Base-by-base conservation (phyloP, 208 protist species). In the Vickermania ingenoplastis region DNA sequence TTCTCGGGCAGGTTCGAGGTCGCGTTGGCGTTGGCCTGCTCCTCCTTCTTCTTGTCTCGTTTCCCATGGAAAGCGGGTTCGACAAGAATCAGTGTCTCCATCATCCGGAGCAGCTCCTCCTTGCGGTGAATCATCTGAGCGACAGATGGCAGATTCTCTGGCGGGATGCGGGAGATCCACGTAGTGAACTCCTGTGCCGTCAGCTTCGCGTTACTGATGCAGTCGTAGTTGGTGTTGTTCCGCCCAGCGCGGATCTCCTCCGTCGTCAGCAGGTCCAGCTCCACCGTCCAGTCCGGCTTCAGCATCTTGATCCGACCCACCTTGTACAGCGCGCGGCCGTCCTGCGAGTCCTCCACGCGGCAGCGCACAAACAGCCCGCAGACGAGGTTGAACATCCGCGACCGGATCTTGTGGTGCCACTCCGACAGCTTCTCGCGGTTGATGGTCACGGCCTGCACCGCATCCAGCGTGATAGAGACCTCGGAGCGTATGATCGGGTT, bases 141-240 rank as follows among this genome's bases (percentile, higher is more conserved):
- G 26, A 93, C 69, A 22, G 68, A 67, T 50, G 79, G 30, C 31
- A 90, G 59, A 48, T 74, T 31, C 23, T 90, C 79, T 1, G 74
- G 63, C 29, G 82, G 75, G 56, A 94, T 61, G 36, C 79, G 75
- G 2, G 77, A 71, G 11, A 90, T 68, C 74, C 81, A 93, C 53
- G 71, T 63, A 52, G 75, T 86, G 65, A 91, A 92, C 70, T 95
- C 86, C 7, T 61, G 22, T 24, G 77, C 25, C 1, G 83, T 80
- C 28, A 93, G 65, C 63, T 86, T 88, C 1, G 86, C 82, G 52
- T 95, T 95, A 65, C 83, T 92, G 65, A 95, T 84, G 71, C 89
- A 95, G 69, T 95, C 89, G 70, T 94, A 94, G 65, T 94, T 94
- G 31, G 87, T 94, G 67, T 90, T 86, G 75, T 85, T 91, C 41